These are phyloP conservation scores for Backusella psychrophila DNA, from an alignment of 192 early-diverging fungal genomes.

Conservation along the genomic window DNA sequence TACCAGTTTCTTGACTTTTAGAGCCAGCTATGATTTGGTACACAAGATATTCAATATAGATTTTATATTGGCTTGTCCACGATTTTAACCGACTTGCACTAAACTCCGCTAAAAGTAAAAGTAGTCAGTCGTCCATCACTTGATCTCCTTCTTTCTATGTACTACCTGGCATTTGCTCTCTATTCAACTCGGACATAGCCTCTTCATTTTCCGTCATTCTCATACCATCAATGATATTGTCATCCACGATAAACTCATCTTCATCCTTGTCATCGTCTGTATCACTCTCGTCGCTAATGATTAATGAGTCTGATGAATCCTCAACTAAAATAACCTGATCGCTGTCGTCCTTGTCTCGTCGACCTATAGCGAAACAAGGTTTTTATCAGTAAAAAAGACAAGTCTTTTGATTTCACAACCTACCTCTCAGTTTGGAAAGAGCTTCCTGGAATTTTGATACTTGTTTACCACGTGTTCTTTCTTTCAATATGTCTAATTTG, in stretches of 20 bases:
- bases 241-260: background rate
- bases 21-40: background rate
- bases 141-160: background rate
- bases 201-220: conserved; percentile 7
- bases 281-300: background rate
- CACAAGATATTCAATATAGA: conserved; percentile 1
- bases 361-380: background rate
- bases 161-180: conserved; percentile 4
- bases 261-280: background rate
- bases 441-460: conserved; percentile 1
- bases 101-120: conserved; percentile 5
- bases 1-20: background rate
- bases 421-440: background rate
- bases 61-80: background rate
- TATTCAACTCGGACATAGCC: background rate
- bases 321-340: background rate
- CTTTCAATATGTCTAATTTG: conserved; percentile 8
- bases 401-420: background rate
- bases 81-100: background rate
- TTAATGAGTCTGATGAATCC: background rate
- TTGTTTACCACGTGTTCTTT: background rate
- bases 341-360: background rate
- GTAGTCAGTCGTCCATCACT: conserved; percentile 8
- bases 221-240: conserved; percentile 16
- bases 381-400: background rate